phyloP scores from a whole-genome alignment of 1,139 yeast species.

The Martiniozyma asiatica region DNA sequence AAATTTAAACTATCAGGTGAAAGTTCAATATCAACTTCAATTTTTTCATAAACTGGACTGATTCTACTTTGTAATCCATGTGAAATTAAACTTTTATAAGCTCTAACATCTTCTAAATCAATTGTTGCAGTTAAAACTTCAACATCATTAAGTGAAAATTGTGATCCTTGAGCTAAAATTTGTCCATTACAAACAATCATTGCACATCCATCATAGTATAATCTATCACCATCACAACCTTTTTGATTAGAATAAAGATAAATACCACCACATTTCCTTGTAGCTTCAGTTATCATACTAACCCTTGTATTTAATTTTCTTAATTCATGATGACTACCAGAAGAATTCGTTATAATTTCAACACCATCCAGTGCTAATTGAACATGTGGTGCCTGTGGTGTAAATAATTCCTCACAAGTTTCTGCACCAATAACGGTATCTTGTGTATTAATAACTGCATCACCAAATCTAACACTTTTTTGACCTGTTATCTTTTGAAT shows the following conservation, averaged over 20 bases:
- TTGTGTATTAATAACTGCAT: slow-evolving; percentile 69
- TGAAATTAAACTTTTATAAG: slow-evolving; percentile 63
- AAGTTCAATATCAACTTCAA: slow-evolving; percentile 49
- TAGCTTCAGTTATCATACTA: slow-evolving; percentile 80
- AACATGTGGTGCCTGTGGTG: slow-evolving; percentile 93
- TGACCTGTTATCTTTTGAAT: slow-evolving; percentile 58
- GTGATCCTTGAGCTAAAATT: slow-evolving; percentile 86
- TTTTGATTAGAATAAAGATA: slow-evolving; percentile 88
- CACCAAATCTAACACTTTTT: slow-evolving; percentile 66
- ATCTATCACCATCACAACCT: slow-evolving; percentile 96
- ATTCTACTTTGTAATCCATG: slow-evolving; percentile 66
- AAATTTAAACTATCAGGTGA: slow-evolving; percentile 47
- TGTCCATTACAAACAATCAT: slow-evolving; percentile 84
- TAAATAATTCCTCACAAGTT: slow-evolving; percentile 93
- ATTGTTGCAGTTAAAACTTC: slow-evolving; percentile 91
- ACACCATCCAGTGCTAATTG: slow-evolving; percentile 90
- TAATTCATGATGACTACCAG: slow-evolving; percentile 94
- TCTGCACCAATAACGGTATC: slow-evolving; percentile 91
- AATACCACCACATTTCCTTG: slow-evolving; percentile 92
- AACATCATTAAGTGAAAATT: slow-evolving; percentile 78
- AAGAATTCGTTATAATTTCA: slow-evolving; percentile 87
- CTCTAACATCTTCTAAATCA: slow-evolving; percentile 81
- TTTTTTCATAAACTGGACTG: slow-evolving; percentile 45
- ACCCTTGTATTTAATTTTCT: slow-evolving; percentile 78
- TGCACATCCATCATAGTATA: slow-evolving; percentile 96